Base-by-base conservation (phyloP, 2,329 filamentous ascomycete genomes). In the Cladophialophora chaetospira region DNA sequence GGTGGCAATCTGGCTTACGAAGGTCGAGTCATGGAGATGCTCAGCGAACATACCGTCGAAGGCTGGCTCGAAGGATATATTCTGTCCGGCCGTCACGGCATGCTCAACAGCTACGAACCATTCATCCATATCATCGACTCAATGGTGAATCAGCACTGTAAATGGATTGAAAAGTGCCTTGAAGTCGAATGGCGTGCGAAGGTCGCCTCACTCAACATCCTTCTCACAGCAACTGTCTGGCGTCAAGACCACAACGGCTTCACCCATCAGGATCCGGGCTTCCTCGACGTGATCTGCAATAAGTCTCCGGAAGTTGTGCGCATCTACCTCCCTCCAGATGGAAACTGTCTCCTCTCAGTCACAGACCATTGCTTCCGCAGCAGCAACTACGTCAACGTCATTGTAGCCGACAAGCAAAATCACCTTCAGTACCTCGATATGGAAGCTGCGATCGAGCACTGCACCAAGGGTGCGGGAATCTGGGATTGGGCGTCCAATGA, bases 61-160 rank as follows among this genome's bases (percentile, higher is more conserved):
- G 88, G 87, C 23, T 92, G 88, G 88, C 78, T 92, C 13, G 88
- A 92, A 75, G 88, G 88, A 2, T 92, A 91, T 69, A 73, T 89
- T 38, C 78, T 92, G 2, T 89, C 84, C 53, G 88, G 88, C 25
- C 82, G 88, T 4, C 88, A 91, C 63, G 88, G 88, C 10, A 70
- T 92, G 57, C 80, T 92, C 57, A 91, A 91, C 79, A 88, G 85
- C 69, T 92, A 92, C 73, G 88, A 92, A 71, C 87, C 88, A 0
- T 92, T 92, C 69, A 88, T 91, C 57, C 88, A 91, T 68, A 84
- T 92, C 66, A 90, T 92, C 66, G 88, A 91, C 71, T 89, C 86
- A 1, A 92, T 92, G 88, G 88, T 92, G 58, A 91, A 90, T 70
- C 88, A 90, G 75, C 88, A 92, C 74, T 90, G 87, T 77, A 92